Evolutionary conservation across 1,284 basidiomycete genomes (phyloP).

Genomic region (Tausonia pullulans): DNA sequence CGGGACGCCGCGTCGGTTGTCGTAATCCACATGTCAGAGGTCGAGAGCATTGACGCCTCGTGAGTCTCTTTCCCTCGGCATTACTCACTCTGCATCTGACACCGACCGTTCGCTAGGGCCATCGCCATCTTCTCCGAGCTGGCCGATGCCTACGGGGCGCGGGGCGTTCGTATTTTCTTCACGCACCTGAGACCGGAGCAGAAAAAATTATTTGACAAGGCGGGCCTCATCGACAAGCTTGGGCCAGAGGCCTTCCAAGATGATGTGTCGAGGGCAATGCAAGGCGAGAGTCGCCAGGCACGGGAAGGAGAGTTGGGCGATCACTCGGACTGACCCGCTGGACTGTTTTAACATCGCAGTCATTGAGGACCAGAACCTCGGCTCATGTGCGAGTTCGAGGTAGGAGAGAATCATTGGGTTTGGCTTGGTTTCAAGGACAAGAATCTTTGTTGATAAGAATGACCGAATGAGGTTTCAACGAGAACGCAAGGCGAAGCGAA

Average conservation of each 20-base stretch:
- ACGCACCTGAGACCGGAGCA: constrained; percentile 57
- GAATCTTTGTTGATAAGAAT: too few species aligned
- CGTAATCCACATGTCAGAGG: constrained; percentile 33
- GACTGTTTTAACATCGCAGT: too few species aligned
- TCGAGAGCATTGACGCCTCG: constrained; percentile 75
- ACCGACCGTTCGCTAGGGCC: constrained; percentile 42
- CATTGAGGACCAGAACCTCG: too few species aligned
- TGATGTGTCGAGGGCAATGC: constrained; percentile 42
- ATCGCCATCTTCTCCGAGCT: constrained; percentile 76
- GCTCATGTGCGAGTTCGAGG: too few species aligned
- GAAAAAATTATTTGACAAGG: constrained; percentile 50
- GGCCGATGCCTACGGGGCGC: constrained; percentile 55
- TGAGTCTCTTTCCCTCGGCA: constrained; percentile 36
- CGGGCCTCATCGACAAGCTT: constrained; percentile 53
- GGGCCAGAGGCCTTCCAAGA: constrained; percentile 59
- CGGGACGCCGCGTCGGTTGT: constrained; percentile 46
- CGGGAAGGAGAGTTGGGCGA: too few species aligned
- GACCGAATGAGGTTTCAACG: too few species aligned
- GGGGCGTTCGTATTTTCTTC: constrained; percentile 63
- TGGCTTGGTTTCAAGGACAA: too few species aligned
- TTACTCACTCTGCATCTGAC: not conserved
- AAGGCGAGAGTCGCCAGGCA: too few species aligned
- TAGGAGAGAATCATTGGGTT: too few species aligned
- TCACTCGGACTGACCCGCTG: too few species aligned
- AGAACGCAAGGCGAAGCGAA: too few species aligned